These are phyloP conservation scores for Lantana camara DNA, from an alignment of 257 asterid species.

Conservation along the genomic window DNA sequence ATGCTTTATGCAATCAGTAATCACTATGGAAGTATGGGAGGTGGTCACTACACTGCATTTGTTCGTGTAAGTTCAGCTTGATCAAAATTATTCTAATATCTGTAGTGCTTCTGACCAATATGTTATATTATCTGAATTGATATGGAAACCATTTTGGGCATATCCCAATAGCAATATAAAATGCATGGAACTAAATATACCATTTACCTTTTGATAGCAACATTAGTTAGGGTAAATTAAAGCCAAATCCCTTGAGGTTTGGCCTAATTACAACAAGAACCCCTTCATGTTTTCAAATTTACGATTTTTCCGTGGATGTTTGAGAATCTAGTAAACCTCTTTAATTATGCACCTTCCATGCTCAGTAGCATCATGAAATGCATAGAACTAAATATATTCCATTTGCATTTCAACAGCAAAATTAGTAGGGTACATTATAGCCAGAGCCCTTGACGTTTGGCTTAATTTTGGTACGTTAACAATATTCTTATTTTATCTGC, in stretches of 20 bases:
- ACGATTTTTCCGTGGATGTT: too few relatives aligned
- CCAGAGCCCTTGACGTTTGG: too few relatives aligned
- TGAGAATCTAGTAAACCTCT: too few relatives aligned
- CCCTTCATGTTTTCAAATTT: too few relatives aligned
- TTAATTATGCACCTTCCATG: neutral
- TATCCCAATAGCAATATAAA: slow-evolving; percentile 3
- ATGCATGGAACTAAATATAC: neutral
- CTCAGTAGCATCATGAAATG: slow-evolving; percentile 4
- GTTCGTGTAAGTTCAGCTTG: slow-evolving; percentile 68
- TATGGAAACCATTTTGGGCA: neutral
- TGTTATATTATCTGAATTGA: neutral
- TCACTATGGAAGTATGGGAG: slow-evolving; percentile 94
- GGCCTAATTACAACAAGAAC: too few relatives aligned
- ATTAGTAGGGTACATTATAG: too few relatives aligned
- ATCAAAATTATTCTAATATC: neutral
- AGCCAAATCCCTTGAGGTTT: too few relatives aligned
- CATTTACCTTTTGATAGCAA: neutral
- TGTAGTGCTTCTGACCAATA: neutral
- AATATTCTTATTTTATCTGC: slow-evolving; percentile 9
- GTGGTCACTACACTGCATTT: slow-evolving; percentile 91
- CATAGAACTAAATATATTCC: neutral
- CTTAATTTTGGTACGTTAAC: too few relatives aligned
- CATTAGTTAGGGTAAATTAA: too few relatives aligned
- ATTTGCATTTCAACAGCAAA: neutral
- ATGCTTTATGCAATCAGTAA: slow-evolving; percentile 87